Percentiles rank a stretch among this genome's conserved stretches.
Evolutionary conservation across 441 rosid genomes (phyloP).

Genomic region (Gossypium laxum): DNA sequence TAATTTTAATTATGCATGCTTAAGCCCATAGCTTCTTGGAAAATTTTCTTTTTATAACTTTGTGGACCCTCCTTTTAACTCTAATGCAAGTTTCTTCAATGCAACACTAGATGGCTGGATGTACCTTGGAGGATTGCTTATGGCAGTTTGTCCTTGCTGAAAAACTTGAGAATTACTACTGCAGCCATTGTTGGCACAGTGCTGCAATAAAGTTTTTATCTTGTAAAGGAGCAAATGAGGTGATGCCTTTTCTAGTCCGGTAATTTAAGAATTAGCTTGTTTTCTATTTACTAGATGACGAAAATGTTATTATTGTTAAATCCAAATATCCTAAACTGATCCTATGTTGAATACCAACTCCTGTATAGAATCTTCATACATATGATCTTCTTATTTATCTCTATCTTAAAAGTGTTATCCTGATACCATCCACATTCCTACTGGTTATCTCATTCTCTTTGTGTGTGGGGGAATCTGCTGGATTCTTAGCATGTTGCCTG

Average conservation of each 20-base stretch:
- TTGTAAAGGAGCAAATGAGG: conserved; percentile 38
- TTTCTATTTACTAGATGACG: not conserved
- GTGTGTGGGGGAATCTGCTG: not conserved
- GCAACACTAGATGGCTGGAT: conserved; percentile 40
- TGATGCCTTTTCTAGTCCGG: conserved; percentile 9
- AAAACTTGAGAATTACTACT: conserved; percentile 55
- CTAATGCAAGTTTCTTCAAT: conserved; percentile 7
- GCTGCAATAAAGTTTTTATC: conserved; percentile 56
- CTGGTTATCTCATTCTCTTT: not conserved
- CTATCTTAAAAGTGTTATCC: not conserved
- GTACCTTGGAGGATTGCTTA: conserved; percentile 62
- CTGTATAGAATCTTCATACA: not conserved
- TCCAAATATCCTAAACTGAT: not conserved
- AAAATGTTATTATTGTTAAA: not conserved
- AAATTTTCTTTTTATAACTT: not conserved
- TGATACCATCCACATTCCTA: not conserved
- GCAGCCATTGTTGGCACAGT: conserved; percentile 72
- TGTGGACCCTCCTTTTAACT: not conserved
- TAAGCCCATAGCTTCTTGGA: not conserved
- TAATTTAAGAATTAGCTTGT: not conserved
- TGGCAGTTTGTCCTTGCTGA: conserved; percentile 51
- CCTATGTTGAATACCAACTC: not conserved
- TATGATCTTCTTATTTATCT: not conserved
- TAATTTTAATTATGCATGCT: conserved; percentile 14
- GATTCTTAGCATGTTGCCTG: not conserved